A percentile compares a stretch with the other conserved stretches of the same genome.
Evolutionary conservation across 2,329 filamentous ascomycete genomes (phyloP).

Genomic region (Purpureocillium takamizusanense): DNA sequence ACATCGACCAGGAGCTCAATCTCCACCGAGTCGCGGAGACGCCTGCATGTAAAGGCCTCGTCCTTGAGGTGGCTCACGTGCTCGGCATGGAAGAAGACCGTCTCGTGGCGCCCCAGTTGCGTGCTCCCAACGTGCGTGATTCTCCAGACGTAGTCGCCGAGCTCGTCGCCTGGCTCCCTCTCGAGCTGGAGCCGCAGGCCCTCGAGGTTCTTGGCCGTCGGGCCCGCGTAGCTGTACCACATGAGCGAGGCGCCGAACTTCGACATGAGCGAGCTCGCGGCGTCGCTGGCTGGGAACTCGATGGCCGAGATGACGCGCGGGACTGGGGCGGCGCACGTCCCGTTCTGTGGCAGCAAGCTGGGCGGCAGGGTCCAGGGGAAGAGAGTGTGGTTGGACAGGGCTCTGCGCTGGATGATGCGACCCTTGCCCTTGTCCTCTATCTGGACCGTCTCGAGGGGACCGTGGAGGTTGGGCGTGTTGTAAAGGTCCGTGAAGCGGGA

Average conservation of each 20-base stretch:
- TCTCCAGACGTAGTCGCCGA: slow-evolving; percentile 45
- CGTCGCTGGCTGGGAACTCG: slow-evolving; percentile 47
- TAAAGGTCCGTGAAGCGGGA: slow-evolving; percentile 78
- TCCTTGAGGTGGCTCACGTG: slow-evolving; percentile 70
- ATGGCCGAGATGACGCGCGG: slow-evolving; percentile 61
- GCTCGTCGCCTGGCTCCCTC: slow-evolving; percentile 42
- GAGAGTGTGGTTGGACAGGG: slow-evolving; percentile 69
- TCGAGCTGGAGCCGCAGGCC: slow-evolving; percentile 58
- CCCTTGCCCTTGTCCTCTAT: slow-evolving; percentile 33
- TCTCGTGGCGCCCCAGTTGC: slow-evolving; percentile 78
- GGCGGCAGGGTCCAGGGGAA: slow-evolving; percentile 90
- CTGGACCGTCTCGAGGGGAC: slow-evolving; percentile 26
- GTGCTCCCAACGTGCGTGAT: slow-evolving; percentile 76
- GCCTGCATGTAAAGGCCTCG: slow-evolving; percentile 72
- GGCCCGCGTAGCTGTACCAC: slow-evolving; percentile 26
- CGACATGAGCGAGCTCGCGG: slow-evolving; percentile 20
- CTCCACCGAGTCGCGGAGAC: slow-evolving; percentile 65
- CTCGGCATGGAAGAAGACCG: slow-evolving; percentile 69
- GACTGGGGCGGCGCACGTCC: slow-evolving; percentile 65
- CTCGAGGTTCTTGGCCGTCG: slow-evolving; percentile 42
- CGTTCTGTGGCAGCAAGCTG: slow-evolving; percentile 65
- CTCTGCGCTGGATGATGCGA: slow-evolving; percentile 30
- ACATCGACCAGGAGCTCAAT: slow-evolving; percentile 48
- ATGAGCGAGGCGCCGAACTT: slow-evolving; percentile 22
- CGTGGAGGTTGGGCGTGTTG: slow-evolving; percentile 59